phyloP scores from a whole-genome alignment of 2,329 filamentous ascomycete species.

The Fusarium pseudocircinatum region DNA sequence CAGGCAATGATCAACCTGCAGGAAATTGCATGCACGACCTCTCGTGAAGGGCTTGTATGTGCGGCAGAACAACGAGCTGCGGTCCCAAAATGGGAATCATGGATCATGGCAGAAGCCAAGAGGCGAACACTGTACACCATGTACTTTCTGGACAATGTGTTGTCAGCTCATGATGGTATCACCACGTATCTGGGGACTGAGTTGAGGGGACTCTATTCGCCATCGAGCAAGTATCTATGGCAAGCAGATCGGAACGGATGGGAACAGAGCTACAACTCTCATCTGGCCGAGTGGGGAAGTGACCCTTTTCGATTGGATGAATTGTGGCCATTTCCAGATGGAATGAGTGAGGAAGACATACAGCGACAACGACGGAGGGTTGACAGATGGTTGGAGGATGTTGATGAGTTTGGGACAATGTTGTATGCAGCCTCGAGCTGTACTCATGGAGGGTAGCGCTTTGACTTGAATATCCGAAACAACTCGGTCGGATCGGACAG shows the following conservation, averaged over 20 bases:
- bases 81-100: slow-evolving; percentile 61
- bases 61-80: slow-evolving; percentile 50
- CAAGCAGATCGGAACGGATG: slow-evolving; percentile 51
- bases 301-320: slow-evolving; percentile 58
- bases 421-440: slow-evolving; percentile 59
- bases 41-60: slow-evolving; percentile 55
- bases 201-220: slow-evolving; percentile 55
- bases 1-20: slow-evolving; percentile 60
- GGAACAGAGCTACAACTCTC: slow-evolving; percentile 54
- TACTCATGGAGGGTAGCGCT: slow-evolving; percentile 50
- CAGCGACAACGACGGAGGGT: slow-evolving; percentile 50
- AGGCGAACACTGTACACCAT: slow-evolving; percentile 61
- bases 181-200: slow-evolving; percentile 61
- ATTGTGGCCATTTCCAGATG: slow-evolving; percentile 56
- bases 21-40: slow-evolving; percentile 56
- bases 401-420: slow-evolving; percentile 66
- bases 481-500: background rate
- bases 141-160: slow-evolving; percentile 63
- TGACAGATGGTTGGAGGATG: slow-evolving; percentile 59
- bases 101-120: slow-evolving; percentile 64
- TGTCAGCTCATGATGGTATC: slow-evolving; percentile 54
- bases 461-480: background rate
- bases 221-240: slow-evolving; percentile 56
- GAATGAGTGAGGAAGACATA: slow-evolving; percentile 45
- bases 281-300: slow-evolving; percentile 55